Base-by-base conservation (phyloP, 352 stramenopile species). In the Plasmopara halstedii region DNA sequence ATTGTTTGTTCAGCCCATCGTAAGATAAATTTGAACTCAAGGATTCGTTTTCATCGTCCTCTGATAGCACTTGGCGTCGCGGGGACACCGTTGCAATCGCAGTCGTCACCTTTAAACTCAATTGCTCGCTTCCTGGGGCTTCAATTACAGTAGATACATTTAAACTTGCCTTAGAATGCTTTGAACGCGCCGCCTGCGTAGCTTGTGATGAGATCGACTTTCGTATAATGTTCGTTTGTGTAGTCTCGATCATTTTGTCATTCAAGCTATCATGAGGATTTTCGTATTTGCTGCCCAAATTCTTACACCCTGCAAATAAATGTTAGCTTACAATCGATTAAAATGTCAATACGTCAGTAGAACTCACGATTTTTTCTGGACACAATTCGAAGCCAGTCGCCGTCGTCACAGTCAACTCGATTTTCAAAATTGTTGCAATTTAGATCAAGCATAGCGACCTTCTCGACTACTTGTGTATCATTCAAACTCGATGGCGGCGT, bases 1-100 rank as follows among this genome's bases (percentile, higher is more conserved):
- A 89, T 13, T 66, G 62, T 11, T 46, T 42, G 33, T 73, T 83
- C 48, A 88, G 44, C 15, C 57, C 46, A 6, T 79, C 60, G 42
- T 85, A 88, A 7, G 64, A 71, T 11, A 62, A 50, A 2, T 9
- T 39, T 6, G 56, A 56, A 9, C 35, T 38, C 4, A 23, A 21
- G 23, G 11, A 26, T 9, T 57, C 26, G 8, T 40, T 29, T 51
- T 60, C 40, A 18, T 58, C 47, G 3, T 53, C 58, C 19, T 53
- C 46, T 4, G 58, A 56, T 22, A 40, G 23, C 31, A 56, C 26
- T 10, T 56, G 60, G 15, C 44, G 63, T 1, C 42, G 60, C 21
- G 50, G 51, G 2, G 52, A 51, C 10, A 22, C 34, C 15, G 15
- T 40, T 17, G 22, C 15, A 6, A 38, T 6, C 4, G 27, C 14